phyloP scores from a whole-genome alignment of 2,329 filamentous ascomycete genomes.

The Colletotrichum cordylinicola region DNA sequence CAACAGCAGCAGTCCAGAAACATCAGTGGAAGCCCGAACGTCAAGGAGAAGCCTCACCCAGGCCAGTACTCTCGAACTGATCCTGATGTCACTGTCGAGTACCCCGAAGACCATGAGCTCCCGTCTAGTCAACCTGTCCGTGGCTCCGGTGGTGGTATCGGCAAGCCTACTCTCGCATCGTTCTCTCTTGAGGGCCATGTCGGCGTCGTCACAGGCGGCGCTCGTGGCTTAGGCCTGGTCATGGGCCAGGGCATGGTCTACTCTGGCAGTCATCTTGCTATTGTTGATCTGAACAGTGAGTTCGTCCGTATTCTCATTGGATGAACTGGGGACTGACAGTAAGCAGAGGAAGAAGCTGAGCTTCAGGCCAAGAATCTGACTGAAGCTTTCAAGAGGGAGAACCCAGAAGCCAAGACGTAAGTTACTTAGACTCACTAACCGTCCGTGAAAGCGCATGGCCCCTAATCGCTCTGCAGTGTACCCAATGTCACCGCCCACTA shows the following conservation, averaged over 20 bases:
- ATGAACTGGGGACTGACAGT: neutral
- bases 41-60: constrained; percentile 39
- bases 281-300: constrained; percentile 92
- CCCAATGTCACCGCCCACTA: constrained; percentile 91
- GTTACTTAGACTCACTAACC: neutral
- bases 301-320: constrained; percentile 25
- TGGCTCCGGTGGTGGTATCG: constrained; percentile 80
- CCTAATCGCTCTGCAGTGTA: constrained; percentile 47
- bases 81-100: constrained; percentile 77
- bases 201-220: constrained; percentile 88
- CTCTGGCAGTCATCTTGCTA: constrained; percentile 86
- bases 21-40: constrained; percentile 34
- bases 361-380: constrained; percentile 77
- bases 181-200: constrained; percentile 89
- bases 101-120: constrained; percentile 76
- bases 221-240: constrained; percentile 85
- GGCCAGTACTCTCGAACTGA: constrained; percentile 83
- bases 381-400: constrained; percentile 78
- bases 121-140: constrained; percentile 74
- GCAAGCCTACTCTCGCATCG: constrained; percentile 82
- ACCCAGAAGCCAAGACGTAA: constrained; percentile 75
- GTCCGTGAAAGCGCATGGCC: neutral
- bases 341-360: constrained; percentile 71
- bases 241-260: constrained; percentile 93
- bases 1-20: constrained; percentile 30